These are phyloP conservation scores for Penicillium turbatum DNA, from an alignment of 495 filamentous ascomycete species.

Conservation along the genomic window DNA sequence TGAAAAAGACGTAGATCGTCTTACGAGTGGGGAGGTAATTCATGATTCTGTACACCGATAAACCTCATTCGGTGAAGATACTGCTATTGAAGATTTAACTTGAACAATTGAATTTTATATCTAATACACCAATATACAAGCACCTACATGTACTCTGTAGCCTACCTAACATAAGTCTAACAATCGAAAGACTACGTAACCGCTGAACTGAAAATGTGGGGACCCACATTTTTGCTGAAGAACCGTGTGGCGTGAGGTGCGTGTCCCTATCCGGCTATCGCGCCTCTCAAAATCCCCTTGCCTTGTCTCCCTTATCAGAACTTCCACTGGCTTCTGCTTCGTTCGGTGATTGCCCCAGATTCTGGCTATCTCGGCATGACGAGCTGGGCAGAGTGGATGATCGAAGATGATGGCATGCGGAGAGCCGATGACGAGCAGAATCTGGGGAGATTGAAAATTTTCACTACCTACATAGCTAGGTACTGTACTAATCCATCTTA, in stretches of 20 bases:
- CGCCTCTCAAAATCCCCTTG: constrained; percentile 20
- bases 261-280: constrained; percentile 28
- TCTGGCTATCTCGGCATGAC: constrained; percentile 1
- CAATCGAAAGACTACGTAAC: background rate
- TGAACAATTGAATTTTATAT: too few relatives aligned
- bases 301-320: background rate
- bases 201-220: constrained; percentile 13
- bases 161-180: too few relatives aligned
- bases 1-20: background rate
- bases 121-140: too few relatives aligned
- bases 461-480: too few relatives aligned
- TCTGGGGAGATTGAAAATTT: background rate
- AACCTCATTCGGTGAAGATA: background rate
- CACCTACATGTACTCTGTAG: constrained; percentile 4
- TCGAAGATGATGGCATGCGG: constrained; percentile 14
- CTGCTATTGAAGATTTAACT: background rate
- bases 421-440: constrained; percentile 9
- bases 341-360: background rate
- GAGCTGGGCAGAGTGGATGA: constrained; percentile 7
- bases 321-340: background rate
- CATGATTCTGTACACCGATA: background rate
- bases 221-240: constrained; percentile 21
- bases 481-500: too few relatives aligned
- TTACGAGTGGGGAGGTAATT: background rate
- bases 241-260: constrained; percentile 31